phyloP scores from a whole-genome alignment of 805 yeast species.

The Candida nemodendra region DNA sequence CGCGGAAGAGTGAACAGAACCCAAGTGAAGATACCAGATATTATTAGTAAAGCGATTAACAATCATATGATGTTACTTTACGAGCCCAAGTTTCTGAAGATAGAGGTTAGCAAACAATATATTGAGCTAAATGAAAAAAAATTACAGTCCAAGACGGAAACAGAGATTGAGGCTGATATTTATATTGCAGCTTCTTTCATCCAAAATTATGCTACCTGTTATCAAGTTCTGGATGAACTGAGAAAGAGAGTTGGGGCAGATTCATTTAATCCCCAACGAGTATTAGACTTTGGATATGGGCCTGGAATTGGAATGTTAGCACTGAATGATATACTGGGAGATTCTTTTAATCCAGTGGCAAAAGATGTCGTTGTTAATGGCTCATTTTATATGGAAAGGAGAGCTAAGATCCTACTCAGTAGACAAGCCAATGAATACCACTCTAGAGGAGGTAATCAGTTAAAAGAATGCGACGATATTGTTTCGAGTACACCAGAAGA shows the following conservation, averaged over 20 bases:
- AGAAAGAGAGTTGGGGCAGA: slow-evolving; percentile 50
- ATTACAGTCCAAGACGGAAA: slow-evolving; percentile 43
- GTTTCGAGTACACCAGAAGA: slow-evolving; percentile 14
- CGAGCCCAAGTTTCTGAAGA: slow-evolving; percentile 62
- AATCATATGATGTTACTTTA: slow-evolving; percentile 60
- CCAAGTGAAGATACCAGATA: slow-evolving; percentile 55
- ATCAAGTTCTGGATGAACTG: slow-evolving; percentile 66
- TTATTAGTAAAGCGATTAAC: slow-evolving; percentile 56
- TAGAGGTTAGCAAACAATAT: slow-evolving; percentile 44
- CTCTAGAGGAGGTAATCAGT: slow-evolving; percentile 32
- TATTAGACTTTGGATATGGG: slow-evolving; percentile 83
- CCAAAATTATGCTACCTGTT: slow-evolving; percentile 73
- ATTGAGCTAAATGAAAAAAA: slow-evolving; percentile 47
- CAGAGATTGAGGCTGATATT: slow-evolving; percentile 65
- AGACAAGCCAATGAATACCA: slow-evolving; percentile 58
- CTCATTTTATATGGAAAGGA: slow-evolving; percentile 64
- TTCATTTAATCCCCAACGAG: slow-evolving; percentile 58
- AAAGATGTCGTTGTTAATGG: slow-evolving; percentile 78
- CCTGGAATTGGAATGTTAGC: slow-evolving; percentile 93
- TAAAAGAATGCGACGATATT: slow-evolving; percentile 26
- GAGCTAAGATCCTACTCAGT: slow-evolving; percentile 75
- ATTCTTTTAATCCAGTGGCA: slow-evolving; percentile 53
- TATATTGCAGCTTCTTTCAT: slow-evolving; percentile 77
- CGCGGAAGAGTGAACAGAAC: slow-evolving; percentile 52
- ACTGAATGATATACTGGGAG: slow-evolving; percentile 76